These are phyloP conservation scores for Cytospora chrysosperma DNA, from an alignment of 2,329 filamentous ascomycete species.

Conservation along the genomic window DNA sequence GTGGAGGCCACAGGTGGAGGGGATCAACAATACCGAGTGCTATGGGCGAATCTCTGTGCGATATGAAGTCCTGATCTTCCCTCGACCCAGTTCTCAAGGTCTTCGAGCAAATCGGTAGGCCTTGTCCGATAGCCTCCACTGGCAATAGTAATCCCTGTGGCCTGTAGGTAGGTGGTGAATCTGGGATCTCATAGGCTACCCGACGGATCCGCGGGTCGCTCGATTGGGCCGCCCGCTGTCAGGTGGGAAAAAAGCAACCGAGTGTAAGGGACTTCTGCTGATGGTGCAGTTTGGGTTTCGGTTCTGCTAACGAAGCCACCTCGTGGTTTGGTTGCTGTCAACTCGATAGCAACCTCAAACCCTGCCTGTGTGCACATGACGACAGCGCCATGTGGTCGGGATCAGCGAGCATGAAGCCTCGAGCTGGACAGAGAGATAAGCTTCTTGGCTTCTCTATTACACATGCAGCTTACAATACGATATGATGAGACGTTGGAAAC, in stretches of 20 bases:
- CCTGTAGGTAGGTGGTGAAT: slow-evolving; percentile 16
- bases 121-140: too few relatives aligned
- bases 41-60: too few relatives aligned
- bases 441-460: neutral
- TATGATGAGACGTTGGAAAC: neutral
- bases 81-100: too few relatives aligned
- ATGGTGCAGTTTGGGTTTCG: neutral
- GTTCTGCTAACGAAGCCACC: neutral
- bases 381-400: neutral
- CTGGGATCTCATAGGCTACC: slow-evolving; percentile 20
- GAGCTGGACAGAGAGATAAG: neutral
- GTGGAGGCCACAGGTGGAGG: too few relatives aligned
- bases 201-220: slow-evolving; percentile 16
- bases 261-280: slow-evolving; percentile 2
- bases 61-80: too few relatives aligned
- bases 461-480: neutral
- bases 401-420: neutral
- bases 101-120: too few relatives aligned
- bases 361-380: neutral
- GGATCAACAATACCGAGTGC: too few relatives aligned
- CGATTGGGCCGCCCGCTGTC: slow-evolving; percentile 18
- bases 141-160: too few relatives aligned
- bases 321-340: neutral
- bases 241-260: slow-evolving; percentile 7
- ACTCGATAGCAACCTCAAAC: neutral